Base-by-base conservation (phyloP, 352 stramenopile genomes). In the Pelagophyceae sp. region DNA sequence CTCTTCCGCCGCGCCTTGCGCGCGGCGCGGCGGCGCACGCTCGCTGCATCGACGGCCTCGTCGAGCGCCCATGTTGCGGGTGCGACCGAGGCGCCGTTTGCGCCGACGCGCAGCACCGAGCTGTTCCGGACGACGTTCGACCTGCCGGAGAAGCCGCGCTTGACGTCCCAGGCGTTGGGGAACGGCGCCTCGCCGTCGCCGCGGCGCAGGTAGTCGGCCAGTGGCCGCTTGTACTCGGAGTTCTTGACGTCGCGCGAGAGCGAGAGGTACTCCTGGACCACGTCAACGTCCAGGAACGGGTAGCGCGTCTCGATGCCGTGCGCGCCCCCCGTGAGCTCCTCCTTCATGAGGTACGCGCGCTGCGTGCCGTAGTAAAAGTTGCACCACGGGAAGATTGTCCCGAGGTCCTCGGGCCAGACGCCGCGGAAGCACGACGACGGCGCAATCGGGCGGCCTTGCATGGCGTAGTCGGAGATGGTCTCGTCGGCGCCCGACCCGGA, bases 281-380 rank as follows among this genome's bases (percentile, higher is more conserved):
- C 75, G n/a, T 38, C 51, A 77, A 58, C 20, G 75, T 78, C 75
- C 11, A 78, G 75, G 33, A 78, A 78, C 29, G 75, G 75, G 61
- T 78, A 78, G 33, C 75, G 50, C 25, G 75, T 51, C 75, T 78
- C 75, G 17, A 78, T 31, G 11, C 75, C 75, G 35, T 54, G 67
- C 15, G 75, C 51, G 19, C 75, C 75, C 31, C 38, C 51, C 20
- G 67, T 45, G 25, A 77, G 32, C 51, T 78, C 75, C 64, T 78
- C 75, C 64, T 78, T 78, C 75, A 78, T 78, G 63, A 78, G 31
- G 61, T 78, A 78, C 6, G 75, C 75, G 23, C 75, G 38, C 75
- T 78, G 75, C 58, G 75, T 76, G 6, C 75, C 75, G 23, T 51
- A 61, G 61, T 70, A 78, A 38, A 78, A 78, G 38, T 72, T 76